Percentiles rank a stretch among this genome's conserved stretches.
Evolutionary conservation across 139 green algal species (phyloP).

Genomic region (Picochlorum sp.): DNA sequence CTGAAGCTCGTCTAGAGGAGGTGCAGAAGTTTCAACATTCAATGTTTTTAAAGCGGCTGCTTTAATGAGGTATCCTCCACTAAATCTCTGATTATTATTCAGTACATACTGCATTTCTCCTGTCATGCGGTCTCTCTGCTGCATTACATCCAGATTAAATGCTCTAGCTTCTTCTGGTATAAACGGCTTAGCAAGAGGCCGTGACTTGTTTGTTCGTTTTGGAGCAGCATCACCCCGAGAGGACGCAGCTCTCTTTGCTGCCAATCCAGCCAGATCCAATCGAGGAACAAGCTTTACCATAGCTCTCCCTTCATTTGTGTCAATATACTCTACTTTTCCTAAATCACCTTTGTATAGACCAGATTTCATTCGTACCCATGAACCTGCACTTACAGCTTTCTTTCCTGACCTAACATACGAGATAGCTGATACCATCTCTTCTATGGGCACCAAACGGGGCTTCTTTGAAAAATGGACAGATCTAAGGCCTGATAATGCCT

Average conservation of each 20-base stretch:
- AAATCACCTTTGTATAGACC: conserved; percentile 92
- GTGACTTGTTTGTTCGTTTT: conserved; percentile 44
- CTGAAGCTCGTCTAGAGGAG: conserved; percentile 82
- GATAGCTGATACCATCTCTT: conserved; percentile 87
- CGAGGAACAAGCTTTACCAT: conserved; percentile 68
- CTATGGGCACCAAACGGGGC: conserved; percentile 64
- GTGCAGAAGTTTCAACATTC: conserved; percentile 40
- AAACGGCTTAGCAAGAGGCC: conserved; percentile 44
- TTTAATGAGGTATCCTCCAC: conserved; percentile 74
- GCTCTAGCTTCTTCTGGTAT: conserved; percentile 42
- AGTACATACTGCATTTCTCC: conserved; percentile 17
- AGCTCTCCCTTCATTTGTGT: conserved; percentile 57
- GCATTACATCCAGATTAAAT: conserved; percentile 3
- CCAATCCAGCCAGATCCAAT: conserved; percentile 58
- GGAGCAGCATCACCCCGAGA: conserved; percentile 20
- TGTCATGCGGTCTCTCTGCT: background rate
- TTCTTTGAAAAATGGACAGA: conserved; percentile 60
- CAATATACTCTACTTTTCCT: conserved; percentile 55
- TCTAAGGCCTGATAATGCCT: conserved; percentile 73
- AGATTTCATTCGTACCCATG: conserved; percentile 70
- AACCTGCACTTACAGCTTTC: conserved; percentile 24
- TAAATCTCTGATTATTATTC: conserved; percentile 47
- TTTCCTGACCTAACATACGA: conserved; percentile 23
- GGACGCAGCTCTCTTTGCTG: conserved; percentile 10
- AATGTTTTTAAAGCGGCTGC: conserved; percentile 57